phyloP scores from a whole-genome alignment of 225 moss, liverwort and hornwort genomes.

The Pseudoscleropodium purum region DNA sequence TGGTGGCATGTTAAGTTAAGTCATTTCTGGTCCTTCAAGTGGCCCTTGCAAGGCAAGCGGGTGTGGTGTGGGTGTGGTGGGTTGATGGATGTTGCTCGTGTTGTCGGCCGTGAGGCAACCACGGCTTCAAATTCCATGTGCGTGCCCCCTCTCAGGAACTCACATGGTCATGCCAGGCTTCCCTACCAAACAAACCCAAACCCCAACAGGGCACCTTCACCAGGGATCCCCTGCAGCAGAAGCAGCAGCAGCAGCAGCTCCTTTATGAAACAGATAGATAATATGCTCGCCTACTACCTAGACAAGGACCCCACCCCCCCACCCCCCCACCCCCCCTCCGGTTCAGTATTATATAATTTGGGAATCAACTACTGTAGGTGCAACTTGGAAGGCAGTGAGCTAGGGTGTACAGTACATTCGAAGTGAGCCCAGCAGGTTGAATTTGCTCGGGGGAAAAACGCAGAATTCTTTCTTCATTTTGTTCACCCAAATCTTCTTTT shows the following conservation, averaged over 20 bases:
- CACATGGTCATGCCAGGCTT: constrained; percentile 12
- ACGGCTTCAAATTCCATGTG: background rate
- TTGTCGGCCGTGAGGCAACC: constrained; percentile 10
- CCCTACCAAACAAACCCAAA: background rate
- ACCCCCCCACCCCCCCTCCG: no score
- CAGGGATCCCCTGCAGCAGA: background rate
- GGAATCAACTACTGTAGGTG: no score
- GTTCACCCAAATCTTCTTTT: no score
- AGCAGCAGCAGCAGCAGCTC: no score
- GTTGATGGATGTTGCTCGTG: background rate
- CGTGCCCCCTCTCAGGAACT: background rate
- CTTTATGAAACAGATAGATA: background rate
- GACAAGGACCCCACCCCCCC: no score
- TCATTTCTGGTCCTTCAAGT: background rate
- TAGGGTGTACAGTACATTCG: no score
- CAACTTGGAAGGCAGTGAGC: no score
- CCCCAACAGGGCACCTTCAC: background rate
- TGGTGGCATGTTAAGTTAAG: background rate
- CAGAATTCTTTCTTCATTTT: no score
- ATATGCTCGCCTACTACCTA: background rate
- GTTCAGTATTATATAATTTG: no score
- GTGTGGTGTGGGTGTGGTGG: background rate
- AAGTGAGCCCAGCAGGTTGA: no score
- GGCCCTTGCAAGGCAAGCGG: background rate
- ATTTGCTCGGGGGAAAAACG: no score